phyloP scores from a whole-genome alignment of 208 protist species.

The Leishmania martiniquensis region DNA sequence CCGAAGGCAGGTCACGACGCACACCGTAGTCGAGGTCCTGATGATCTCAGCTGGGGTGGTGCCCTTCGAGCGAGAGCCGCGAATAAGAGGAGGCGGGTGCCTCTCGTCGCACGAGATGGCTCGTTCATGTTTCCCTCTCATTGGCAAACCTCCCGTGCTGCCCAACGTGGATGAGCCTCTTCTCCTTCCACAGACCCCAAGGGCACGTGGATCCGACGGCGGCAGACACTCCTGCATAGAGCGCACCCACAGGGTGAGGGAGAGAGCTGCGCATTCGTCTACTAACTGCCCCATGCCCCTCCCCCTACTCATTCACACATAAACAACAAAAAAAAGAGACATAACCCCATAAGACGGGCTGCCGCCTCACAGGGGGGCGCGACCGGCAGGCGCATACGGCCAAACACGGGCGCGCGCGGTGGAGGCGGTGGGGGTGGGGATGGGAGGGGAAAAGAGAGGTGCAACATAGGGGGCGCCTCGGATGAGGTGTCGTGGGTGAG shows the following conservation, averaged over 20 bases:
- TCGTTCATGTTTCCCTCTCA: not conserved
- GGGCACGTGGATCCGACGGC: not conserved
- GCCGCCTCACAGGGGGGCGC: not conserved
- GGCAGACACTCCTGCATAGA: not conserved
- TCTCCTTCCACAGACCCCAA: not conserved
- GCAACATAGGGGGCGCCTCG: not conserved
- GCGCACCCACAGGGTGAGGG: not conserved
- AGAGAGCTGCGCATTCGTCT: not conserved
- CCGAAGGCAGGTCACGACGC: not conserved
- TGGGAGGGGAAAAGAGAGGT: not conserved
- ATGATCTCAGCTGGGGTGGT: not conserved
- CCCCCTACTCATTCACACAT: not conserved
- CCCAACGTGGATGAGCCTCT: not conserved
- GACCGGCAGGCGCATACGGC: not conserved
- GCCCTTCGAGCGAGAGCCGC: not conserved
- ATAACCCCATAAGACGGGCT: not conserved
- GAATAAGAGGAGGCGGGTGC: not conserved
- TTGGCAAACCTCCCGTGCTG: not conserved
- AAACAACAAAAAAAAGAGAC: not conserved
- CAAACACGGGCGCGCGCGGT: not conserved
- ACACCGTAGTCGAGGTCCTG: not conserved
- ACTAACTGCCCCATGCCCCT: not conserved
- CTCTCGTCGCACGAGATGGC: not conserved
- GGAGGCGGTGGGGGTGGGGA: too few relatives aligned
- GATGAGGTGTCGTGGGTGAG: not conserved